Evolutionary conservation across 2,329 filamentous ascomycete genomes (phyloP), one percentile per base, ranked within the genome.

Genomic region (Aspergillus alliaceus): DNA sequence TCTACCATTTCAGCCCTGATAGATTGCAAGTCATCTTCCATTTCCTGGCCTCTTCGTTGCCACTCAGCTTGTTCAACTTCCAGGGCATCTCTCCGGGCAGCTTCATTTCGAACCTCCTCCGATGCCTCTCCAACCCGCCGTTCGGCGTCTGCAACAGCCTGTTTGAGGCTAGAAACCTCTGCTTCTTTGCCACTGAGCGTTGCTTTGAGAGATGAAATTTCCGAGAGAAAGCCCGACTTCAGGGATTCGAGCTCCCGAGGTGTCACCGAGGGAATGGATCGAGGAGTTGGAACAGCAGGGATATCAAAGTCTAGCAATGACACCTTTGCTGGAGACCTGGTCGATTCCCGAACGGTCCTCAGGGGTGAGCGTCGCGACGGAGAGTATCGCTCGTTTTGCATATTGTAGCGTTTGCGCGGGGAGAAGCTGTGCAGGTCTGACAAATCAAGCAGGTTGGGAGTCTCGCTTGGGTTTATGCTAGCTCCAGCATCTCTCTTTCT

Each of bases 181-280:
- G 93, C 93, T 72, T 98, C 93, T 69, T 95, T 96, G 49, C 95
- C 95, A 66, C 88, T 93, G 9, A 99, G 81, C 9, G 91, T 93
- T 3, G 95, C 95, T 69, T 91, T 95, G 18, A 99, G 84, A n/a
- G 90, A 91, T 60, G 91, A 96, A 58, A 99, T 96, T 71, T 98
- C 91, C 0, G 93, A 96, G 51, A 96, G 82, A 67, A 96, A 96
- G 24, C 84, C 85, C 0, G 93, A 97, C 73, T 98, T 98, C 59
- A 98, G 82, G 14, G 90, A 90, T 72, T 99, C 95, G 2, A 98
- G 81, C 76, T 99, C 95, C 32, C 95, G 87, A 1, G 95, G 90
- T 2, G 93, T 96, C 64, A 98, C 89, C 8, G 89, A 91, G 0
- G 95, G 95, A 35, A 98, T 85, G 54, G 91, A 96, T 60, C 93